Percentiles rank a stretch among this genome's conserved stretches.
Evolutionary conservation across 2,329 filamentous ascomycete genomes (phyloP).

Genomic region (Botrytis pseudocinerea): DNA sequence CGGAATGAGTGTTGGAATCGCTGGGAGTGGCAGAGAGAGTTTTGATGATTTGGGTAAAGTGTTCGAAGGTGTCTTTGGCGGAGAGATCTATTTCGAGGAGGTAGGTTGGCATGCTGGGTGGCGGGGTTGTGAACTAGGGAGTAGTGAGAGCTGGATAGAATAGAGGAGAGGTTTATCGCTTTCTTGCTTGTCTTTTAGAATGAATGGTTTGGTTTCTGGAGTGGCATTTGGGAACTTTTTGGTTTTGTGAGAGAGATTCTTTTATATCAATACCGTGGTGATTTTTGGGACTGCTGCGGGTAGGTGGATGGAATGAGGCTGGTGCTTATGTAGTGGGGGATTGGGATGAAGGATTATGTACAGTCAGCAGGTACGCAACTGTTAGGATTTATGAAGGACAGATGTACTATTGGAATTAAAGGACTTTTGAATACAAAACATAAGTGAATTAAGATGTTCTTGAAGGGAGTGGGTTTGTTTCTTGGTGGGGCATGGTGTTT

Average conservation of each 20-base stretch:
- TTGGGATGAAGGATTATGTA: neutral
- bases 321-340: neutral
- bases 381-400: neutral
- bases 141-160: neutral
- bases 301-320: neutral
- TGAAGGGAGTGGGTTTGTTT: neutral
- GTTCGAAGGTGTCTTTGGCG: neutral
- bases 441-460: neutral
- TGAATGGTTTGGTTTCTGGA: neutral
- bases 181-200: neutral
- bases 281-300: neutral
- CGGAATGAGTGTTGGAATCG: neutral
- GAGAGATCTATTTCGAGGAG: neutral
- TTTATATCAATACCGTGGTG: neutral
- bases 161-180: neutral
- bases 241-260: neutral
- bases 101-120: neutral
- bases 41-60: neutral
- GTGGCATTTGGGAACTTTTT: neutral
- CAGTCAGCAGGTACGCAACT: neutral
- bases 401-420: neutral
- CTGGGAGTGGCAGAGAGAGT: neutral
- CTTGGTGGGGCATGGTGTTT: neutral
- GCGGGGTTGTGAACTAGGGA: neutral
- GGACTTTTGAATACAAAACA: neutral